Conservation (phyloP, 495 filamentous ascomycete species). For the Xanthoparmelia taractica region DNA sequence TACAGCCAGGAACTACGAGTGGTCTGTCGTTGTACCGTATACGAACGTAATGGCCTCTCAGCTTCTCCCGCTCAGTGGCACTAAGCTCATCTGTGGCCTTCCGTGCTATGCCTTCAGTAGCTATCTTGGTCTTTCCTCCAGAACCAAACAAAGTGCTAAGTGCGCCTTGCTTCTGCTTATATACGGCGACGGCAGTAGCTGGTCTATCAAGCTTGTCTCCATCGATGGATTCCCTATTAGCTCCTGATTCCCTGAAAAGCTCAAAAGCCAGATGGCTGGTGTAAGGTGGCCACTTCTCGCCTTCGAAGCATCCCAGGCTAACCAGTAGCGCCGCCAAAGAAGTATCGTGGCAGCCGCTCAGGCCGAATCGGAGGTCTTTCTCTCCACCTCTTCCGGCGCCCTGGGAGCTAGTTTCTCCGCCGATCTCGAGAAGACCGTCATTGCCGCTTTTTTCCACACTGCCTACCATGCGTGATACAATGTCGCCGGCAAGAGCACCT, state of each 20-base stretch:
- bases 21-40: conserved; percentile 83
- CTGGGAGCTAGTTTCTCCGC: conserved; percentile 33
- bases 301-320: conserved; percentile 69
- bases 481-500: conserved; percentile 73
- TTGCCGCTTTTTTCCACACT: conserved; percentile 55
- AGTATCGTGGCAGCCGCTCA: conserved; percentile 92
- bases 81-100: conserved; percentile 43
- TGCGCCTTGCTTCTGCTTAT: conserved; percentile 23
- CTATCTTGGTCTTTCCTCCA: conserved; percentile 9
- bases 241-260: conserved; percentile 56
- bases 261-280: conserved; percentile 89
- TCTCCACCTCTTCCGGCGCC: conserved; percentile 37
- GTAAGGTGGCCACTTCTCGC: conserved; percentile 76
- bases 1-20: conserved; percentile 74
- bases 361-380: conserved; percentile 56
- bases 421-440: conserved; percentile 47
- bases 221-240: conserved; percentile 19
- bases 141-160: conserved; percentile 24
- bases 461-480: conserved; percentile 76
- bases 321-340: conserved; percentile 74
- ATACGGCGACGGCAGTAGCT: conserved; percentile 15
- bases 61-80: conserved; percentile 42
- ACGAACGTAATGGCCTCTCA: conserved; percentile 81
- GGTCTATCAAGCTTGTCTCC: conserved; percentile 11
- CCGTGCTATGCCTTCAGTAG: conserved; percentile 29